Percentiles rank a stretch among this genome's conserved stretches.
These are phyloP conservation scores for Erythrophleum ivorense DNA, from an alignment of 331 rosid species.

Conservation along the genomic window DNA sequence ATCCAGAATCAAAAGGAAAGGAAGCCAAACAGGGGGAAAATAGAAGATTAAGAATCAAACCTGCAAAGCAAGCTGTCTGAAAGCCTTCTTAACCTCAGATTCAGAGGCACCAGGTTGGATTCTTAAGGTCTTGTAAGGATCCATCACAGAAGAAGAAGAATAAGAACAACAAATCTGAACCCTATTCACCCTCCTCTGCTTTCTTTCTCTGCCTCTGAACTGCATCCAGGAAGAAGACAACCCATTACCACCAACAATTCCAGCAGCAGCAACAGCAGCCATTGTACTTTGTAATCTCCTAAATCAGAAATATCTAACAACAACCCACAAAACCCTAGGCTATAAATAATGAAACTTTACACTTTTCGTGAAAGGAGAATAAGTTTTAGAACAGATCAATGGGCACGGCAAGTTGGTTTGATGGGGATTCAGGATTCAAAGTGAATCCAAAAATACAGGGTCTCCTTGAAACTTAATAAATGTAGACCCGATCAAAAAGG, in stretches of 20 bases:
- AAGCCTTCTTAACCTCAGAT: conserved; percentile 89
- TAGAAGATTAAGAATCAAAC: conserved; percentile 42
- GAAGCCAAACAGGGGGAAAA: background rate
- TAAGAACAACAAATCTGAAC: conserved; percentile 50
- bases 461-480: background rate
- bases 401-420: conserved; percentile 42
- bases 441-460: background rate
- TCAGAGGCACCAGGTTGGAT: conserved; percentile 77
- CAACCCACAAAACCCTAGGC: conserved; percentile 28
- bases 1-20: background rate
- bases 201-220: conserved; percentile 40
- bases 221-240: conserved; percentile 59
- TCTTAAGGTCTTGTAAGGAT: conserved; percentile 78
- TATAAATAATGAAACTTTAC: conserved; percentile 28
- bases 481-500: background rate
- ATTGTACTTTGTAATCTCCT: conserved; percentile 34
- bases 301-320: conserved; percentile 1
- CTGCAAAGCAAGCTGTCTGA: conserved; percentile 86
- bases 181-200: conserved; percentile 37
- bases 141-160: conserved; percentile 57
- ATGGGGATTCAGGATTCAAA: background rate
- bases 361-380: background rate
- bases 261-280: conserved; percentile 68
- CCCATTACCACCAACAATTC: conserved; percentile 54
- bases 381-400: conserved; percentile 33